A percentile compares a stretch with the other conserved stretches of the same genome.
phyloP scores from a whole-genome alignment of 305 asterid species.

The Nicotiana rustica region DNA sequence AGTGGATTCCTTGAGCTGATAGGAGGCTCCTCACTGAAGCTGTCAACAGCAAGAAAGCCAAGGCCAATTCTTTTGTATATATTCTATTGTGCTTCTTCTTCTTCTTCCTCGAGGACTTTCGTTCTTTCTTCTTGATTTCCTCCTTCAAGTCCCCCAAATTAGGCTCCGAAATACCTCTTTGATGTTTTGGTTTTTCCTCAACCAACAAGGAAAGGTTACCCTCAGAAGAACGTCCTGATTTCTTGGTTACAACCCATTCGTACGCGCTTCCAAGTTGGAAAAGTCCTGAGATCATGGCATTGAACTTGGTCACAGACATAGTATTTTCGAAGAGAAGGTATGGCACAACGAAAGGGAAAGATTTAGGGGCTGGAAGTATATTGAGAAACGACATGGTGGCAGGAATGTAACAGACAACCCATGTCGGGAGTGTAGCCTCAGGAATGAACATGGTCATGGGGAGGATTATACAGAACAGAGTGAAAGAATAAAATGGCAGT shows the following conservation, averaged over 20 bases:
- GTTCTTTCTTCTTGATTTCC: constrained; percentile 62
- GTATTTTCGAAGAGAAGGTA: constrained; percentile 94
- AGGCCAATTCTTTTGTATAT: constrained; percentile 77
- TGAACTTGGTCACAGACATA: constrained; percentile 93
- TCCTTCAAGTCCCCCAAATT: constrained; percentile 67
- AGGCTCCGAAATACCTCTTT: constrained; percentile 66
- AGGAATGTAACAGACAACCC: constrained; percentile 88
- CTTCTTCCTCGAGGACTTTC: constrained; percentile 51
- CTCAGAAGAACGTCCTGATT: constrained; percentile 90
- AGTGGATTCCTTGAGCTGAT: constrained; percentile 95
- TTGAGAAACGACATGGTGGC: constrained; percentile 81
- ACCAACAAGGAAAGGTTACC: constrained; percentile 70
- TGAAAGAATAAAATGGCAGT: constrained; percentile 91
- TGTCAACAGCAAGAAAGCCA: constrained; percentile 80
- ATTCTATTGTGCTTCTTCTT: constrained; percentile 75
- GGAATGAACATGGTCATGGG: constrained; percentile 96
- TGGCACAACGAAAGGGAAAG: constrained; percentile 91
- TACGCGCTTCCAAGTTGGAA: constrained; percentile 92
- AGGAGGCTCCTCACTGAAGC: constrained; percentile 83
- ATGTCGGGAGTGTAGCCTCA: constrained; percentile 85
- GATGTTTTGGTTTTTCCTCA: constrained; percentile 54
- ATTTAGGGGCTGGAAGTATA: constrained; percentile 81
- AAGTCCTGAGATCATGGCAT: constrained; percentile 91
- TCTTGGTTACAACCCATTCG: constrained; percentile 93
- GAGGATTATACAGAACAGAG: constrained; percentile 84